phyloP scores from a whole-genome alignment of 139 green algal species.

The Deuterostichococcus epilithicus region DNA sequence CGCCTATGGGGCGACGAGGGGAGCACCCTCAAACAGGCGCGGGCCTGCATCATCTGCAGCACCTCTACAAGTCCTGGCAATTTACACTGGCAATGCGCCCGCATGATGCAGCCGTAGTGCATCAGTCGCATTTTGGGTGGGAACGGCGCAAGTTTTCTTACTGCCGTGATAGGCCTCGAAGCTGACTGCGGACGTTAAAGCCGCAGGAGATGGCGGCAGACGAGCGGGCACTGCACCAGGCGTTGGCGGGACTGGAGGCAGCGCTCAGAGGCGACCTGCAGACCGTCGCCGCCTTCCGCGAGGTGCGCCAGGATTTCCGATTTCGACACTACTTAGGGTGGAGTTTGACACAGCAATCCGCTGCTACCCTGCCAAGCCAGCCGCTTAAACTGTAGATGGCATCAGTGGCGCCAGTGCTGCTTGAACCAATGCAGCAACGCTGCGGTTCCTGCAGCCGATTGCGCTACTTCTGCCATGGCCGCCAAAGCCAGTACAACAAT shows the following conservation, averaged over 20 bases:
- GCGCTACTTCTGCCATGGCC: too few relatives aligned
- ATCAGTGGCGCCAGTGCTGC: too few relatives aligned
- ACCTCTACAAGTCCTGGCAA: too few relatives aligned
- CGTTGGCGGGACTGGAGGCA: neutral
- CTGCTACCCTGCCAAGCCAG: neutral
- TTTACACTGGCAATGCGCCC: too few relatives aligned
- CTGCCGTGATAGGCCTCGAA: neutral
- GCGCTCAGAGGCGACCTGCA: neutral
- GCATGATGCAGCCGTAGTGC: neutral
- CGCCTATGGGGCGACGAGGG: slow-evolving; percentile 16
- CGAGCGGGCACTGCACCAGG: neutral
- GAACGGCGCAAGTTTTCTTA: neutral
- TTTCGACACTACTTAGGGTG: too few relatives aligned
- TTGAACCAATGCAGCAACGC: too few relatives aligned
- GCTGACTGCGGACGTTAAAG: neutral
- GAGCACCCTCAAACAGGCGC: neutral
- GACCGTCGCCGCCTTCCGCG: neutral
- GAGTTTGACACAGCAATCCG: neutral
- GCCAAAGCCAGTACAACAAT: too few relatives aligned
- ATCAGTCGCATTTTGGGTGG: neutral
- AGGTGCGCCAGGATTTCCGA: neutral
- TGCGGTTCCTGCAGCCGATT: too few relatives aligned
- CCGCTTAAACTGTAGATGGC: too few relatives aligned
- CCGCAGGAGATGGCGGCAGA: slow-evolving; percentile 1
- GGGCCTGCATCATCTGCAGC: neutral